Evolutionary conservation across 2,329 filamentous ascomycete genomes (phyloP), one percentile per base, ranked within the genome.

Genomic region (Claviceps purpurea): DNA sequence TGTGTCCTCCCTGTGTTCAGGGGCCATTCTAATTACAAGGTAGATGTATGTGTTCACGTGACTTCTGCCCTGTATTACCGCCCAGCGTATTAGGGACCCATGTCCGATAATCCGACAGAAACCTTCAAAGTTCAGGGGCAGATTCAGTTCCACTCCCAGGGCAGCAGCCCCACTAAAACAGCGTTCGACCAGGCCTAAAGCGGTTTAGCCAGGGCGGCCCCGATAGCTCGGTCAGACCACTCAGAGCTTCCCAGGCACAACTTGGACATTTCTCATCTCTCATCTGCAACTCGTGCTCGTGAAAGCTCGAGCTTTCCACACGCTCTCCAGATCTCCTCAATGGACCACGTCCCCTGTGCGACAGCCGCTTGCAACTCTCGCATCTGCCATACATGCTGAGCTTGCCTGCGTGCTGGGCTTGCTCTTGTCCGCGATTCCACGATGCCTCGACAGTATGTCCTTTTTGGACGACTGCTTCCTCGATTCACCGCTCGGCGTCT

Each of bases 401-500:
- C 22, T 44, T 20, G 13, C 16, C 39, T 41, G 39, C 39, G 16
- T 41, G 39, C n/a, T 41, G 39, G n/a, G n/a, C 42, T 18, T 13
- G 42, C 42, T 14, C 20, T 14, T 24, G 24, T 44, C 8, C 2
- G 14, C 38, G 38, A 41, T 14, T n/a, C 16, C 24, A 39, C 34
- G 34, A 66, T 70, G 65, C 61, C 60, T 18, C 61, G 60, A 55
- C 59, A 60, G 54, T 56, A 60, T 42, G 54, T 58, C 18, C 45
- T 78, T 43, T 71, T 74, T 50, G 75, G 76, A 50, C 69, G 73
- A 50, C 70, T 72, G 16, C 60, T 79, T 56, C 71, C 73, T 54
- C 73, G 73, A 50, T 65, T 82, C 53, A 67, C 70, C 45, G 69
- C 77, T 22, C 75, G 77, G 47, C 76, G 75, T 51, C 65, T 81